Evolutionary conservation across 2,329 filamentous ascomycete species (phyloP).

Genomic region (Curvularia verruculosa): DNA sequence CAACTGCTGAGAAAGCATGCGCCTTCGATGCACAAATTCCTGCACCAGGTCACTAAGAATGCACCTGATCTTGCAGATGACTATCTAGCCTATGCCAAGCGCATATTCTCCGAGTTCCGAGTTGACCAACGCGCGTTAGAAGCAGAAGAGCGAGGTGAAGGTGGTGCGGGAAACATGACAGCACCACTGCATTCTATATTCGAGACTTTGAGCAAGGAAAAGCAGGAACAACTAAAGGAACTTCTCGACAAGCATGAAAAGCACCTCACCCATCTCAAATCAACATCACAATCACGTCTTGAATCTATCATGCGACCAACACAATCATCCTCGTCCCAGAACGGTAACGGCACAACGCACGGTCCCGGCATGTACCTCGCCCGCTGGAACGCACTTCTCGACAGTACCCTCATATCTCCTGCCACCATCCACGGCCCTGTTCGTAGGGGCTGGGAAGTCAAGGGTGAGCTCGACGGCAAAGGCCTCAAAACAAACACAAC

Average conservation of each 20-base stretch:
- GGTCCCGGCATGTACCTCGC: slow-evolving; percentile 76
- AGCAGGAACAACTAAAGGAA: slow-evolving; percentile 55
- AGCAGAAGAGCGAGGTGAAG: slow-evolving; percentile 27
- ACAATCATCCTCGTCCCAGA: slow-evolving; percentile 13
- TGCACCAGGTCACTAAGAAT: slow-evolving; percentile 71
- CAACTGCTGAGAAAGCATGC: slow-evolving; percentile 69
- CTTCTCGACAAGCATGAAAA: slow-evolving; percentile 65
- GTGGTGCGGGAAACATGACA: slow-evolving; percentile 53
- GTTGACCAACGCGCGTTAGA: slow-evolving; percentile 30
- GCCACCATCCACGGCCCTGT: slow-evolving; percentile 59
- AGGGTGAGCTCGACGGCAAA: slow-evolving; percentile 46
- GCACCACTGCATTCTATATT: slow-evolving; percentile 52
- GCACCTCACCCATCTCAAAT: slow-evolving; percentile 57
- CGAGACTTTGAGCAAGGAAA: slow-evolving; percentile 54
- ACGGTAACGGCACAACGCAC: slow-evolving; percentile 50
- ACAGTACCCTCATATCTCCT: slow-evolving; percentile 73
- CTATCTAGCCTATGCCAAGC: slow-evolving; percentile 66
- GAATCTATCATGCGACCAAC: slow-evolving; percentile 58
- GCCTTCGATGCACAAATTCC: slow-evolving; percentile 68
- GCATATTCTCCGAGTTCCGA: slow-evolving; percentile 63
- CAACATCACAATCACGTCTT: slow-evolving; percentile 54
- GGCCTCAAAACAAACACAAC: slow-evolving; percentile 34
- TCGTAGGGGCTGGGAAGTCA: slow-evolving; percentile 52
- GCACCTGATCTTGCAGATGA: slow-evolving; percentile 69
- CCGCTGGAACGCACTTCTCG: slow-evolving; percentile 73